These are phyloP conservation scores for Brassica balearica DNA, from an alignment of 441 rosid genomes.

Conservation along the genomic window DNA sequence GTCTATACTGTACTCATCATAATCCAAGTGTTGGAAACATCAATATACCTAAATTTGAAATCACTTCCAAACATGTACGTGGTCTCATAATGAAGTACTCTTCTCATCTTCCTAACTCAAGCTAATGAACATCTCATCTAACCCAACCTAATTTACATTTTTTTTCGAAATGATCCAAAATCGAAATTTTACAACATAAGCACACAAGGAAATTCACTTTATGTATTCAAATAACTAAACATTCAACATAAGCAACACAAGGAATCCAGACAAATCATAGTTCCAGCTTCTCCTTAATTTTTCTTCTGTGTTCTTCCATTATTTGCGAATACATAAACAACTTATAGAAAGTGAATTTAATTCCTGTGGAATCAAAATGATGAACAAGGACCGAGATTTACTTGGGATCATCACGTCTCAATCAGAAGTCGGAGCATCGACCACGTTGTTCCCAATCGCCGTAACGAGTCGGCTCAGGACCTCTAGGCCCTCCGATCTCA, in stretches of 20 bases:
- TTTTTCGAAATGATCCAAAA: background rate
- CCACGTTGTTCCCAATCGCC: slow-evolving; percentile 96
- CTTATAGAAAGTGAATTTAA: background rate
- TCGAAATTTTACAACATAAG: background rate
- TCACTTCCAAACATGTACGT: background rate
- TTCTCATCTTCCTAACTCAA: background rate
- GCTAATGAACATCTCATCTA: background rate
- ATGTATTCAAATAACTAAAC: background rate
- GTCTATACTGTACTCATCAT: background rate
- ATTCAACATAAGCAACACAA: background rate
- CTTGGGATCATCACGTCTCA: slow-evolving; percentile 27
- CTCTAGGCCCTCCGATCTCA: slow-evolving; percentile 84
- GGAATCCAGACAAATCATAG: background rate
- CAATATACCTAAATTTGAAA: background rate
- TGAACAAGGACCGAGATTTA: background rate
- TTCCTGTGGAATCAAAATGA: background rate
- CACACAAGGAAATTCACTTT: background rate
- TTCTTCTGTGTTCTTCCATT: slow-evolving; percentile 5
- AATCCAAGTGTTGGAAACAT: background rate
- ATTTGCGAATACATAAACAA: slow-evolving; percentile 1
- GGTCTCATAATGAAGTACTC: background rate
- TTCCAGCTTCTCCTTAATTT: background rate
- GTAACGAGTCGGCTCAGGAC: slow-evolving; percentile 93
- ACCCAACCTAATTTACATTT: background rate
- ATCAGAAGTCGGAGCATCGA: slow-evolving; percentile 83